Evolutionary conservation across 2,329 filamentous ascomycete genomes (phyloP).

Genomic region (Ophiostoma fasciatum): DNA sequence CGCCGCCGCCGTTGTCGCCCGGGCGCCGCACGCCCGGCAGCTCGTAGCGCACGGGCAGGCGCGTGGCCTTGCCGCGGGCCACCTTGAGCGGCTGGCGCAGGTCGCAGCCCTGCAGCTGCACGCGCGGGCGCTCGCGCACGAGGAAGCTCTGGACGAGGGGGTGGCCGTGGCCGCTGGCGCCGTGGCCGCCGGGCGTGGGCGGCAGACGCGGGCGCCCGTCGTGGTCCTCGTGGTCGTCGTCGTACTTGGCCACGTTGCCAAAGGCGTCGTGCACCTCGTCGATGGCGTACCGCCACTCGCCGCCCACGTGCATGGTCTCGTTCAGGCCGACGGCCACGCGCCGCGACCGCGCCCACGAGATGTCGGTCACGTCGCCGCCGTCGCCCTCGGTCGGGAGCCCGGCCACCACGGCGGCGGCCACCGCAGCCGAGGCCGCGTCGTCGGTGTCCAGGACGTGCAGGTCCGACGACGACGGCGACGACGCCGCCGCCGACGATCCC

Average conservation of each 20-base stretch:
- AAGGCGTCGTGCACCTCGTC: conserved; percentile 86
- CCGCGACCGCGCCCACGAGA: conserved; percentile 67
- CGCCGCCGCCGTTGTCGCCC: conserved; percentile 26
- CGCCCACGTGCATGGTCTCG: conserved; percentile 68
- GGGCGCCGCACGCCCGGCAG: conserved; percentile 41
- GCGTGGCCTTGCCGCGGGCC: conserved; percentile 53
- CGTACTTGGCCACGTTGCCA: conserved; percentile 73
- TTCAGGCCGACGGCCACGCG: conserved; percentile 72
- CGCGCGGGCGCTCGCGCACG: conserved; percentile 73
- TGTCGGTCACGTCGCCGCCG: conserved; percentile 43
- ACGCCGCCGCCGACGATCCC: conserved; percentile 28
- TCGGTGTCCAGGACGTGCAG: neutral
- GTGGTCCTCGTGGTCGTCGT: conserved; percentile 48
- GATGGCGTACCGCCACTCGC: conserved; percentile 78
- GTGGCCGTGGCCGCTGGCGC: too few species aligned
- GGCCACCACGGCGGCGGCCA: conserved; percentile 11
- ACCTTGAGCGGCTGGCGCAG: conserved; percentile 68
- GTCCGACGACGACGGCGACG: neutral
- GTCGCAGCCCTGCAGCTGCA: conserved; percentile 61
- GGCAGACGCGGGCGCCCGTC: conserved; percentile 44
- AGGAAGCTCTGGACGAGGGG: conserved; percentile 62
- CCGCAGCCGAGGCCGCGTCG: conserved; percentile 11
- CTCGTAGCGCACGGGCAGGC: conserved; percentile 58
- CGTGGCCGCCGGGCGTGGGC: too few species aligned
- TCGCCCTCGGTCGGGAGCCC: conserved; percentile 41